Evolutionary conservation across 2,329 filamentous ascomycete species (phyloP).

Genomic region (Epichloe gansuensis): DNA sequence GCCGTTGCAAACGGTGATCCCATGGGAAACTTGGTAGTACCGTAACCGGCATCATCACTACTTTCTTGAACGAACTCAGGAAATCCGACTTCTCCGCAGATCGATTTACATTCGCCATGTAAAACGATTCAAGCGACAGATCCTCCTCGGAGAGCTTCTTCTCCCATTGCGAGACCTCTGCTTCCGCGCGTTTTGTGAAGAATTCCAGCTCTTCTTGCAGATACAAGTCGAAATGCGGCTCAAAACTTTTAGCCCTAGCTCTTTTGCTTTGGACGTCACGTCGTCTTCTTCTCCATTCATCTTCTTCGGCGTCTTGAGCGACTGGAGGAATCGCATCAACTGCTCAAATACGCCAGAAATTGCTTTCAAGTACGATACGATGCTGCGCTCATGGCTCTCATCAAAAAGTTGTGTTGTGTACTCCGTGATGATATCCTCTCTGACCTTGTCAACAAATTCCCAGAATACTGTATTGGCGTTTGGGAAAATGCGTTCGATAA

Average conservation of each 20-base stretch:
- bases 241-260: conserved; percentile 60
- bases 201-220: conserved; percentile 81
- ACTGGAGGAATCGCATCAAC: conserved; percentile 62
- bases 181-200: conserved; percentile 66
- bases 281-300: conserved; percentile 39
- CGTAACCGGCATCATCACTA: conserved; percentile 97
- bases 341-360: conserved; percentile 84
- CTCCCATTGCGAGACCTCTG: conserved; percentile 76
- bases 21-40: conserved; percentile 61
- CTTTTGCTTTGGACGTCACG: conserved; percentile 52
- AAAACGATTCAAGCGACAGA: conserved; percentile 80
- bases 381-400: conserved; percentile 65
- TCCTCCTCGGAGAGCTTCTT: conserved; percentile 85
- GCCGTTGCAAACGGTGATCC: conserved; percentile 43
- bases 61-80: conserved; percentile 90
- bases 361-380: conserved; percentile 70
- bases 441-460: conserved; percentile 68
- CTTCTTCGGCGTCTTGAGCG: conserved; percentile 51
- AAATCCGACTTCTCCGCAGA: conserved; percentile 97
- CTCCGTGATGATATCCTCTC: conserved; percentile 73
- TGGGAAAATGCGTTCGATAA: conserved; percentile 77
- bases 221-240: conserved; percentile 88
- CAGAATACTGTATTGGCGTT: conserved; percentile 58
- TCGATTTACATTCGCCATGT: conserved; percentile 89
- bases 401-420: conserved; percentile 80